These are phyloP conservation scores for Solanum chiquidenum DNA, from an alignment of 257 asterid genomes.

Conservation along the genomic window DNA sequence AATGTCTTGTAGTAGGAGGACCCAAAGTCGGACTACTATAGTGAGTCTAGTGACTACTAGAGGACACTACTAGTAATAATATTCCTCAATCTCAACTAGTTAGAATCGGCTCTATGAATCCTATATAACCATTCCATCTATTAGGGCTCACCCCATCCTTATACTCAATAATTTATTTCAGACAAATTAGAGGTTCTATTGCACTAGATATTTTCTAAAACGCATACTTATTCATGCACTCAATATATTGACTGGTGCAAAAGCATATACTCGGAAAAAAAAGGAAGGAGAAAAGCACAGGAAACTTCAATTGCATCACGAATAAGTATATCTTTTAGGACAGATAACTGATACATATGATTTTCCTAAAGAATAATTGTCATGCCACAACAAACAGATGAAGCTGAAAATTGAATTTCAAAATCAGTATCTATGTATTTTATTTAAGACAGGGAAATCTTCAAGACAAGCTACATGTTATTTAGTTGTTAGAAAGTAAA, in stretches of 20 bases:
- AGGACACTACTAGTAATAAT: not conserved
- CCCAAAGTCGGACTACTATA: no score
- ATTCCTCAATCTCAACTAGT: not conserved
- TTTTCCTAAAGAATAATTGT: not conserved
- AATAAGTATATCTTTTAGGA: not conserved
- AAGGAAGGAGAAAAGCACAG: not conserved
- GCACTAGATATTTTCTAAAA: not conserved
- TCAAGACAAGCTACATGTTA: not conserved
- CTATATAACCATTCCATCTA: not conserved
- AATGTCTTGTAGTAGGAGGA: no score
- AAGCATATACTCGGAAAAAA: not conserved
- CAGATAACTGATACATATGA: not conserved
- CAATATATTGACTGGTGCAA: not conserved
- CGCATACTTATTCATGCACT: not conserved
- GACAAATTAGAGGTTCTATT: not conserved
- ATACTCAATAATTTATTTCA: not conserved
- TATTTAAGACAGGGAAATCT: not conserved
- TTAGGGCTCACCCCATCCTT: not conserved
- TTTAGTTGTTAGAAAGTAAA: not conserved
- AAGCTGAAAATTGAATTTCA: not conserved
- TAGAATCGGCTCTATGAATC: not conserved
- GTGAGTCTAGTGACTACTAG: no score
- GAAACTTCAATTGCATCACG: not conserved
- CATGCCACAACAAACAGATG: not conserved
- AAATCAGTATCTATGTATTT: not conserved